Evolutionary conservation across 805 yeast genomes (phyloP).

Genomic region (Kodamaea leandrae): DNA sequence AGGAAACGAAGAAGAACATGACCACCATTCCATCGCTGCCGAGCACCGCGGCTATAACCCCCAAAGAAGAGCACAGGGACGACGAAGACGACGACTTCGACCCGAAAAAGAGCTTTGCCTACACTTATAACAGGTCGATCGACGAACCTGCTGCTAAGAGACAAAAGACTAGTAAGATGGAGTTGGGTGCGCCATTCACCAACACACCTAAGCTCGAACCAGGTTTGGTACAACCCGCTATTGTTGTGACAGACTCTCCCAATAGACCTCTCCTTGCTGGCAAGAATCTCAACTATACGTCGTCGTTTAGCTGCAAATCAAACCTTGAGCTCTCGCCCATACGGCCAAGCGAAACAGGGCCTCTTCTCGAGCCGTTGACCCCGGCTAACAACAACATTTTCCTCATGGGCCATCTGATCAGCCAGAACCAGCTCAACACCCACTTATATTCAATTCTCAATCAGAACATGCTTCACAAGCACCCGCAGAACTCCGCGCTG

Average conservation of each 20-base stretch:
- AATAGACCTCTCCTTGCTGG: slow-evolving; percentile 40
- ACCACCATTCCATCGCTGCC: slow-evolving; percentile 35
- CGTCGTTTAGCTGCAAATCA: slow-evolving; percentile 64
- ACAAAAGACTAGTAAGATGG: background rate
- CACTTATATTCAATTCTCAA: slow-evolving; percentile 12
- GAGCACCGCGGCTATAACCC: slow-evolving; percentile 15
- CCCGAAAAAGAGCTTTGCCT: slow-evolving; percentile 7
- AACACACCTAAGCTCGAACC: slow-evolving; percentile 8
- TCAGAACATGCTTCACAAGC: slow-evolving; percentile 18
- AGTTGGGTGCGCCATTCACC: slow-evolving; percentile 13
- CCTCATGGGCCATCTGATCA: slow-evolving; percentile 2
- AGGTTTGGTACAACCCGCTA: slow-evolving; percentile 18
- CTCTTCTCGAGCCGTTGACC: slow-evolving; percentile 62
- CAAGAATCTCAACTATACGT: slow-evolving; percentile 50
- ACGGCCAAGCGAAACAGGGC: slow-evolving; percentile 58
- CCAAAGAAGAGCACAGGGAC: slow-evolving; percentile 8
- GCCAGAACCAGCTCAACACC: slow-evolving; percentile 10
- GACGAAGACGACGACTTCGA: slow-evolving; percentile 7
- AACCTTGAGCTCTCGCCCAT: slow-evolving; percentile 64
- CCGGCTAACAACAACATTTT: slow-evolving; percentile 32
- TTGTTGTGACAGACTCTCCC: slow-evolving; percentile 30
- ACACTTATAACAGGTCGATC: slow-evolving; percentile 7
- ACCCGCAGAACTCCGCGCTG: slow-evolving; percentile 6
- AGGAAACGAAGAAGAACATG: slow-evolving; percentile 16
- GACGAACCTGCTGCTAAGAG: slow-evolving; percentile 5